A percentile compares a stretch with the other conserved stretches of the same genome.
Evolutionary conservation across 1,284 basidiomycete genomes (phyloP).

Genomic region (Mycena sp.): DNA sequence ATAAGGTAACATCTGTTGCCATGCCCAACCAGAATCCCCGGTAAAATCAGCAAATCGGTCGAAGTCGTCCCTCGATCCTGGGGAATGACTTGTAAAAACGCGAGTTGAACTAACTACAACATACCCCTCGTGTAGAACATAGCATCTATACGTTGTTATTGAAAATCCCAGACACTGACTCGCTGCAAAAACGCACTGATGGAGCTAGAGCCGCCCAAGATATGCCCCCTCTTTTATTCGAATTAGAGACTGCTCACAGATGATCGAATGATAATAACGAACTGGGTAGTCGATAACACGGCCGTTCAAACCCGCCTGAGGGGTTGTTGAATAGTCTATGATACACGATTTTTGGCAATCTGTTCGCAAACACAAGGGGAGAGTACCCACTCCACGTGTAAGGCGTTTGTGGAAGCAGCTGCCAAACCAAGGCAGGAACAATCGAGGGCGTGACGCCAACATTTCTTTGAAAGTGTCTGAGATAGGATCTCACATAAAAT

Average conservation of each 20-base stretch:
- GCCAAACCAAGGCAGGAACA: background rate
- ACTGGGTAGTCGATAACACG: slow-evolving; percentile 1
- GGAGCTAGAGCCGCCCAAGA: slow-evolving; percentile 37
- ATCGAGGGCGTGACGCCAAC: background rate
- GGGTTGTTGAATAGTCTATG: slow-evolving; percentile 29
- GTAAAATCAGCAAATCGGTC: slow-evolving; percentile 38
- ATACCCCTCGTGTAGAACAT: slow-evolving; percentile 35
- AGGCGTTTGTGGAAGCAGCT: background rate
- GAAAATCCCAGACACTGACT: background rate
- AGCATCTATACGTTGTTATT: slow-evolving; percentile 28
- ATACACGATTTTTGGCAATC: slow-evolving; percentile 7
- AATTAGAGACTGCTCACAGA: too few relatives aligned
- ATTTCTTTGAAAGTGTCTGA: background rate
- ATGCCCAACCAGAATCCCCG: slow-evolving; percentile 43
- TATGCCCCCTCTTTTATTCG: too few relatives aligned
- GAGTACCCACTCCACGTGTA: slow-evolving; percentile 7
- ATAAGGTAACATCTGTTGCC: slow-evolving; percentile 36
- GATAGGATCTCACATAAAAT: background rate
- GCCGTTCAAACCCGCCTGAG: slow-evolving; percentile 31
- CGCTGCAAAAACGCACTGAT: slow-evolving; percentile 29
- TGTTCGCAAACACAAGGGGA: slow-evolving; percentile 19
- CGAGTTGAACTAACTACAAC: too few relatives aligned
- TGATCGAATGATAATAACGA: too few relatives aligned
- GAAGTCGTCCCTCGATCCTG: slow-evolving; percentile 41
- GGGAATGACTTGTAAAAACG: too few relatives aligned